Evolutionary conservation across 2,329 filamentous ascomycete species (phyloP), one percentile per base, ranked within the genome.

Genomic region (Lachnellula subtilissima): DNA sequence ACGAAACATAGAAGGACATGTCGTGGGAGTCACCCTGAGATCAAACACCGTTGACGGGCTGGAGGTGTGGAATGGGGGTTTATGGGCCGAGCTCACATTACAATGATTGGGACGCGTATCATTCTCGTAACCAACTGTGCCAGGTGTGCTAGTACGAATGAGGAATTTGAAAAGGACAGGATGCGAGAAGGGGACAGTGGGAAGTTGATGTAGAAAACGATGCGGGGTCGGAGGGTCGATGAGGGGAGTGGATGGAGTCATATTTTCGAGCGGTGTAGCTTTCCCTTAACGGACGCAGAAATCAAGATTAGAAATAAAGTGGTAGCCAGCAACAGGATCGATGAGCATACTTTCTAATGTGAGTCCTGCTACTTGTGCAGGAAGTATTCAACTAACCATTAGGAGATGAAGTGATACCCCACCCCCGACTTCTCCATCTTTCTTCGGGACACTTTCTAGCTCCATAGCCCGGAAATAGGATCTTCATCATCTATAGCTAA

Each of bases 191-290:
- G 81, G 6, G 81, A 84, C 64, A 69, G 73, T 35, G 86, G 83
- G n/a, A 75, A 72, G 36, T 77, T 88, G 28, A 72, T 90, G 59
- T 89, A 89, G 75, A 84, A 84, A 66, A 73, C 91, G 64, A 85
- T 85, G 79, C 78, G 75, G 50, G 85, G 89, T 69, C 78, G 88
- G n/a, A 78, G 87, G 55, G 84, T 91, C 4, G 87, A 91, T 65
- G 60, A 68, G 22, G 87, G 87, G 0, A 75, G 75, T 35, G 86
- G 81, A 67, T 88, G 81, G 69, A 79, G 78, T 53, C 87, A 87
- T 14, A 76, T 88, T 9, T 91, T 91, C 75, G 87, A 87, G 6
- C 77, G 86, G 47, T 90, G 90, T 70, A 84, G 78, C 0, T 89
- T 89, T 65, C 71, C 87, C 49, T 56, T 54, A 37, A 50, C 46